These are phyloP conservation scores for Kalanchoe fedtschenkoi DNA, from an alignment of 164 flowering plant species.

Conservation along the genomic window DNA sequence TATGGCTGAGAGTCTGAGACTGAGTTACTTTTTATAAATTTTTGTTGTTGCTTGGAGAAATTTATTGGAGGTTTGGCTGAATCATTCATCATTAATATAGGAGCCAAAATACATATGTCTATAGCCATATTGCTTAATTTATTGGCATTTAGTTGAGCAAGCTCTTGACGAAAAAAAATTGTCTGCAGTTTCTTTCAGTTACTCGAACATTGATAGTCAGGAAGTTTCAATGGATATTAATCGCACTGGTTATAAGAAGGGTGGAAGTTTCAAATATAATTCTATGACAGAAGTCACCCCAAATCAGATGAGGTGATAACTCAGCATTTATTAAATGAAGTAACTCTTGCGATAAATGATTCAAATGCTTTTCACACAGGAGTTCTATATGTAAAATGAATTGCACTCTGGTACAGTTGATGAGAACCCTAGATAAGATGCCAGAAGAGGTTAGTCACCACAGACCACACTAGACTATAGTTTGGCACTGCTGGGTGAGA, in stretches of 20 bases:
- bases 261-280: constrained; percentile 65
- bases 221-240: constrained; percentile 79
- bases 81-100: not conserved
- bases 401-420: constrained; percentile 77
- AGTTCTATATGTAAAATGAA: constrained; percentile 96
- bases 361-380: constrained; percentile 25
- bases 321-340: not conserved
- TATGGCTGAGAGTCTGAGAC: not conserved
- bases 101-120: too few species aligned
- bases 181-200: constrained; percentile 83
- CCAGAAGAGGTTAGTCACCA: constrained; percentile 53
- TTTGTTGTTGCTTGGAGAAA: not conserved
- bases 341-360: not conserved
- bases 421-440: constrained; percentile 92
- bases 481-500: not conserved
- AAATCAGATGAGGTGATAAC: constrained; percentile 67
- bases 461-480: too few species aligned
- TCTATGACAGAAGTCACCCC: constrained; percentile 59
- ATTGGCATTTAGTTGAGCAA: too few species aligned
- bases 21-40: not conserved
- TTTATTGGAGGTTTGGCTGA: not conserved
- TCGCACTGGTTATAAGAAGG: constrained; percentile 70
- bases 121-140: too few species aligned
- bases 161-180: too few species aligned
- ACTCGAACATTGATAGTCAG: constrained; percentile 52